Base-by-base conservation (phyloP, 768 basidiomycete species). In the Tulasnella sp. region DNA sequence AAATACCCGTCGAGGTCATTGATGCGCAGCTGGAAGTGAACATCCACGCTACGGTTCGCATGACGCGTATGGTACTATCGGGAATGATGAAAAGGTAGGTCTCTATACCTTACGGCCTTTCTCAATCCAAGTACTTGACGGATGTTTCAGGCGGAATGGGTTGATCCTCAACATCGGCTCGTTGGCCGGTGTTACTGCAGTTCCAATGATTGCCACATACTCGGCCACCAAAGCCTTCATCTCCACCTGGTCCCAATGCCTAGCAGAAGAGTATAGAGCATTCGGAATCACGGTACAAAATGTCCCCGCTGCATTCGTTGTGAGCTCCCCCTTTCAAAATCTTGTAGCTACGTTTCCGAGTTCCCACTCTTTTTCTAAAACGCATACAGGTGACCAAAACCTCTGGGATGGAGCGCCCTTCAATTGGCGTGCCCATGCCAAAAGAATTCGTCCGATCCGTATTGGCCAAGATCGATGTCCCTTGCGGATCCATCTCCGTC, bases 281-380 rank as follows among this genome's bases (percentile, higher is more conserved):
- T 80, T 86, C 64, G 85, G 87, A 41, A 80, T 99, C 64, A 72
- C 77, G 45, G 91, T 97, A 47, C 80, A 88, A 69, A 80, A 91
- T 67, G 74, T 92, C 61, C 91, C 95, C 74, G 88, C 95, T 0
- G 93, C 89, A 74, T 98, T 94, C 69, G 93, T 99, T 49, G 94
- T 93, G 71, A 49, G 85, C 79, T 3, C 52, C 21, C 44, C 21
- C 26, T 34, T 26, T 9, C 50, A 42, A 27, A 44, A 50, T 58
- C 58, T n/a, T n/a, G n/a, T n/a, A n/a, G n/a, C n/a, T n/a, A n/a
- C n/a, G n/a, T n/a, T n/a, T n/a, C n/a, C n/a, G n/a, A n/a, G n/a
- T n/a, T n/a, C n/a, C n/a, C n/a, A n/a, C n/a, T n/a, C n/a, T n/a
- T n/a, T n/a, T n/a, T 24, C n/a, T 26, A 42, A 17, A 24, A n/a